A percentile compares a stretch with the other conserved stretches of the same genome.
Conservation (phyloP, 257 asterid species). For the Scutellaria baicalensis region DNA sequence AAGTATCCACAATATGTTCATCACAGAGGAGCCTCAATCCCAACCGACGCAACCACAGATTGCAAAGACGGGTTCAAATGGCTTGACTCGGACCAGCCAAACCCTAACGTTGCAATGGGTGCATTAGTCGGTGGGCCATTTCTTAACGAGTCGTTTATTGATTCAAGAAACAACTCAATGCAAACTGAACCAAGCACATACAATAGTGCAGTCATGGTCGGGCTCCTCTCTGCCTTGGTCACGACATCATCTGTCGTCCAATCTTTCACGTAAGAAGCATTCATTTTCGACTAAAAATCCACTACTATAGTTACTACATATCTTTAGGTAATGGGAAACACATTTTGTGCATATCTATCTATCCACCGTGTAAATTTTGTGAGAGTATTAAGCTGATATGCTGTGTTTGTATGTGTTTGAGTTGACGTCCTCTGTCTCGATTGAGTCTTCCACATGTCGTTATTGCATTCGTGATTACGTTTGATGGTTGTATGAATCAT, state of each 20-base stretch:
- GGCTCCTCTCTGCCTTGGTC: constrained; percentile 81
- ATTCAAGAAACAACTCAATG: constrained; percentile 87
- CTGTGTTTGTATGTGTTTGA: not conserved
- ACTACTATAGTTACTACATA: not conserved
- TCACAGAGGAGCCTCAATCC: constrained; percentile 97
- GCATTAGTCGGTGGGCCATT: constrained; percentile 97
- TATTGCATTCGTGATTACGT: not conserved
- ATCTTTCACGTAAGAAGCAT: constrained; percentile 38
- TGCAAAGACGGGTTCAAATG: constrained; percentile 86
- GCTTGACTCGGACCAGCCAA: constrained; percentile 58
- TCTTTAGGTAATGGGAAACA: not conserved
- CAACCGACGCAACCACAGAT: constrained; percentile 43
- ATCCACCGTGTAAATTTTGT: constrained; percentile 25
- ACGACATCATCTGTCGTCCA: constrained; percentile 77
- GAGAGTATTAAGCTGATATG: constrained; percentile 15
- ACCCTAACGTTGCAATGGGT: constrained; percentile 81
- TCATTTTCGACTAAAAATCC: not conserved
- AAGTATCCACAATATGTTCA: constrained; percentile 74
- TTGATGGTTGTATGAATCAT: not conserved
- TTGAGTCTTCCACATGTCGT: not conserved
- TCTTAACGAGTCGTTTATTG: constrained; percentile 65
- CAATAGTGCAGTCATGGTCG: constrained; percentile 71
- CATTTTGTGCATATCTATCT: constrained; percentile 4
- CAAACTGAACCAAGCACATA: constrained; percentile 89
- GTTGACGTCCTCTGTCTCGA: not conserved